Evolutionary conservation across 1,284 basidiomycete genomes (phyloP).

Genomic region (Pseudozyma sp.): DNA sequence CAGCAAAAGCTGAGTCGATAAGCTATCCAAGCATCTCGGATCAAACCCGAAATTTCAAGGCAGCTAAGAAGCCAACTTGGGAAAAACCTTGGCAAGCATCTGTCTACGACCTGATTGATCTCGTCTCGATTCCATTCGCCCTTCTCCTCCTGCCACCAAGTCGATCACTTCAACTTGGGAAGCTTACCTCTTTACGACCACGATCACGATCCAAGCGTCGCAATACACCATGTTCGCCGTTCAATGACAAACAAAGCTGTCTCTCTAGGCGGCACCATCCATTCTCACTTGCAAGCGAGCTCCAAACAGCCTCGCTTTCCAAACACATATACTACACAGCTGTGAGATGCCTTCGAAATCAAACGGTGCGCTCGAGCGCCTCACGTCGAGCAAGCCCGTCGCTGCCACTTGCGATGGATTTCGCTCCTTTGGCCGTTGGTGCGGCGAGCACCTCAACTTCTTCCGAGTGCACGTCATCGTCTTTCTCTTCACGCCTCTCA

Average conservation of each 20-base stretch:
- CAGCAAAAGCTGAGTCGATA: too few relatives aligned
- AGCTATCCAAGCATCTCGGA: too few relatives aligned
- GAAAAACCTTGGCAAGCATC: too few relatives aligned
- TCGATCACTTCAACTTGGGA: too few relatives aligned
- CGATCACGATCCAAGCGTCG: neutral
- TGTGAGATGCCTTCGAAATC: neutral
- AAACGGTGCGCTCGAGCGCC: slow-evolving; percentile 11
- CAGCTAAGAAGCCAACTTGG: too few relatives aligned
- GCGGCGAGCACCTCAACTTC: slow-evolving; percentile 53
- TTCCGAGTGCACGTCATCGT: slow-evolving; percentile 72
- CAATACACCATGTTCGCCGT: slow-evolving; percentile 17
- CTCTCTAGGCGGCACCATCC: slow-evolving; percentile 12
- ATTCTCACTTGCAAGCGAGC: too few relatives aligned
- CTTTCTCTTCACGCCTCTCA: slow-evolving; percentile 80
- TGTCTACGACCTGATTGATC: too few relatives aligned
- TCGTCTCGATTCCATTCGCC: too few relatives aligned
- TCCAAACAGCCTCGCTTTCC: neutral
- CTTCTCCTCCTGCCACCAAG: too few relatives aligned
- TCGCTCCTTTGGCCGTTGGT: slow-evolving; percentile 28
- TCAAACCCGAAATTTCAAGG: too few relatives aligned
- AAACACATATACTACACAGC: neutral
- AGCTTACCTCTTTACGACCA: too few relatives aligned
- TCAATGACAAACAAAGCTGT: slow-evolving; percentile 22
- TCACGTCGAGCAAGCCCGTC: slow-evolving; percentile 9
- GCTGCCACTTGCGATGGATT: slow-evolving; percentile 14